Conservation (phyloP, 108 stramenopile genomes). For the Pseudonitzschia multistriata region DNA sequence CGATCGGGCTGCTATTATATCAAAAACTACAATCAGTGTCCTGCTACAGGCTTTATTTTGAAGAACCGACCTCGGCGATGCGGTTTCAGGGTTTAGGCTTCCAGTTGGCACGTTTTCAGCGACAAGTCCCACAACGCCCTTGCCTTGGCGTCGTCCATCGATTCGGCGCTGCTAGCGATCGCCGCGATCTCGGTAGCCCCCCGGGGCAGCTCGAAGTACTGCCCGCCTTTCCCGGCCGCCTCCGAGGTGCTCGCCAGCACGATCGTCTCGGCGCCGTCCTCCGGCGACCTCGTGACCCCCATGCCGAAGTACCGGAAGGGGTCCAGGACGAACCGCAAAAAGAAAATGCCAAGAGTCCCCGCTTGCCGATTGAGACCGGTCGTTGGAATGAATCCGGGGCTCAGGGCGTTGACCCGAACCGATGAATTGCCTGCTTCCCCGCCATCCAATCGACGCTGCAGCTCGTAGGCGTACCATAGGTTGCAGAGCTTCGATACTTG, state of each 20-base stretch:
- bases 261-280: constrained; percentile 16
- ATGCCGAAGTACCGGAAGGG: constrained; percentile 3
- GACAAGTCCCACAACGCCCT: constrained; percentile 15
- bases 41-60: no score
- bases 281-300: constrained; percentile 8
- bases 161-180: constrained; percentile 10
- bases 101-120: constrained; percentile 2
- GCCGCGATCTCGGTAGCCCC: neutral
- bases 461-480: constrained; percentile 15
- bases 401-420: constrained; percentile 8
- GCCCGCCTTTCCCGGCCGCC: neutral
- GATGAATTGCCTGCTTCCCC: neutral
- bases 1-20: no score
- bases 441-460: constrained; percentile 14
- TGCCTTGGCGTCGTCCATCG: constrained; percentile 12
- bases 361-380: constrained; percentile 8
- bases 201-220: neutral
- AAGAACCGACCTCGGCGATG: no score
- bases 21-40: no score
- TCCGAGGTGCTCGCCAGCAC: constrained; percentile 2
- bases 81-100: neutral
- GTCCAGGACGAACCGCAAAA: constrained; percentile 12
- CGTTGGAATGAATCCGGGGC: constrained; percentile 16
- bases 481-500: constrained; percentile 15
- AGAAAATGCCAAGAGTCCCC: constrained; percentile 1